Base-by-base conservation (phyloP, 106 monocot genomes). In the Dioscorea alata region DNA sequence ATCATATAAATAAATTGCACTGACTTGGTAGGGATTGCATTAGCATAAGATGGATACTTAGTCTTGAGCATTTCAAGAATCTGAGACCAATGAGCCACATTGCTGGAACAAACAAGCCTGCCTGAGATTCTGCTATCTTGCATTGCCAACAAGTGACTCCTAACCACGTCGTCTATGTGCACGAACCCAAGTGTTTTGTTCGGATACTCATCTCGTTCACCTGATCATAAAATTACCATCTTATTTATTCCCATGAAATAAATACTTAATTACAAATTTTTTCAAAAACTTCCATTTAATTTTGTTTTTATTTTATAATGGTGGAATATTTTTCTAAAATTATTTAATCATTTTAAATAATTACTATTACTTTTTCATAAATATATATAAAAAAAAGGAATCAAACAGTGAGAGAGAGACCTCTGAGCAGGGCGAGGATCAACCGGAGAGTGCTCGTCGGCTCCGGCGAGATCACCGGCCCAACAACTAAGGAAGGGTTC, bases 401-500 rank as follows among this genome's bases (percentile, higher is more conserved):
- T 15, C 6, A 52, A 48, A 67, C 10, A 48, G 49, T 31, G n/a
- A n/a, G n/a, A n/a, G n/a, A n/a, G n/a, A n/a, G n/a, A 83, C 95
- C 95, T 82, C 73, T 84, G 23, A 89, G 49, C 4, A 96, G 18
- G 59, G 68, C 50, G 22, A 86, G 86, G 23, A 84, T 75, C 31
- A 78, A 6, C 12, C 19, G 34, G 33, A 91, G 74, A 33, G 86
- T 91, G 74, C 95, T 96, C 50, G 91, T 86, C 1, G 95, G 88
- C 13, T 80, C 59, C 0, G 84, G 91, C 5, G 91, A 20, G 13
- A 92, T 63, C 48, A 86, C 15, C 13, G 95, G 91, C 0, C 91
- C 95, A 7, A 96, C 81, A 9, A 89, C 88, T 61, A 80, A 92
- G 13, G 95, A 91, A 2, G 95, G 95, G 68, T 96, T 91, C 51